These are phyloP conservation scores for Lentinula sp. DNA, from an alignment of 768 basidiomycete species.

Conservation along the genomic window DNA sequence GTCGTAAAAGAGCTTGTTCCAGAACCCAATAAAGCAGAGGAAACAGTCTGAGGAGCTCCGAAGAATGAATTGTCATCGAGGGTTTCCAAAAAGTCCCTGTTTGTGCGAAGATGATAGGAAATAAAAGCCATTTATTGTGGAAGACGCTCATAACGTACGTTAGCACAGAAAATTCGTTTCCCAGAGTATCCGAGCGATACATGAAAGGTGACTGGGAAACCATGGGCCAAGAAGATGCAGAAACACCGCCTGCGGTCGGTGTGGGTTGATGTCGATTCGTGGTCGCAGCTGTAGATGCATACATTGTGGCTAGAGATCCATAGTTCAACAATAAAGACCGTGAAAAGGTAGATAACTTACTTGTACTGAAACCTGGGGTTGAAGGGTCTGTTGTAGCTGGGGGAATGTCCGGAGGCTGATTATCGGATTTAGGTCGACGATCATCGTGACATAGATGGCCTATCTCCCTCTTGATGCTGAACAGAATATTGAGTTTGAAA, in stretches of 20 bases:
- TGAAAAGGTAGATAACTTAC: background rate
- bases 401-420: slow-evolving; percentile 8
- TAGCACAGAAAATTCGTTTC: slow-evolving; percentile 78
- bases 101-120: background rate
- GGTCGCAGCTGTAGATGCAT: slow-evolving; percentile 24
- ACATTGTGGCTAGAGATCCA: slow-evolving; percentile 26
- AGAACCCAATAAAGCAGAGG: slow-evolving; percentile 44
- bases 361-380: background rate
- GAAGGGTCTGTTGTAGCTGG: background rate
- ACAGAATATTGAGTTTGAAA: slow-evolving; percentile 1
- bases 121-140: slow-evolving; percentile 4
- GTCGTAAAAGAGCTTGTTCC: slow-evolving; percentile 13
- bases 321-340: background rate
- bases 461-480: slow-evolving; percentile 93
- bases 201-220: slow-evolving; percentile 43
- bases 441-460: slow-evolving; percentile 93
- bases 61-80: slow-evolving; percentile 83
- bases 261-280: background rate
- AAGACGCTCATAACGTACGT: slow-evolving; percentile 43
- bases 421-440: slow-evolving; percentile 45
- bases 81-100: slow-evolving; percentile 83
- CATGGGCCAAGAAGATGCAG: slow-evolving; percentile 48
- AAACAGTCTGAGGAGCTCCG: slow-evolving; percentile 48
- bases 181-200: slow-evolving; percentile 69
- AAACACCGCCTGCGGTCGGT: slow-evolving; percentile 7